These are phyloP conservation scores for Phytophthora constricta DNA, from an alignment of 352 stramenopile genomes.

Conservation along the genomic window DNA sequence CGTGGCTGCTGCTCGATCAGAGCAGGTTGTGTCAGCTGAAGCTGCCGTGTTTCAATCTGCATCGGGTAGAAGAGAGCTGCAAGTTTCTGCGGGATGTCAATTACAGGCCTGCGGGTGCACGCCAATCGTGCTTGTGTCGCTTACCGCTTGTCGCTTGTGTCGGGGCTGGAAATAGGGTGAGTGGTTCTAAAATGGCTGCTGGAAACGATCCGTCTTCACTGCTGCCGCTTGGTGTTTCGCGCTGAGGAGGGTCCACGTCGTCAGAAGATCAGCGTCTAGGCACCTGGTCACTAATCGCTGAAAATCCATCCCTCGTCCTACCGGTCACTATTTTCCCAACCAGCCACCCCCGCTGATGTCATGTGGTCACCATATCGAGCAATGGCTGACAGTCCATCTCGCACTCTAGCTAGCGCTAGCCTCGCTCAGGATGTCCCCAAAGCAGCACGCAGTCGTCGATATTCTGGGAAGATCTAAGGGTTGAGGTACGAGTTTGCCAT, in stretches of 20 bases:
- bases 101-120: conserved; percentile 8
- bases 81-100: too few species aligned
- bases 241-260: too few species aligned
- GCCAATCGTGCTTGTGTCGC: conserved; percentile 19
- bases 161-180: conserved; percentile 15
- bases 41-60: conserved; percentile 20
- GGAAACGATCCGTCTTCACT: neutral
- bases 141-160: conserved; percentile 17
- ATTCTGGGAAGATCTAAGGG: conserved; percentile 37
- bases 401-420: neutral
- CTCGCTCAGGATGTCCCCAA: neutral
- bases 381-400: neutral
- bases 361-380: neutral
- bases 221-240: too few species aligned
- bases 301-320: too few species aligned
- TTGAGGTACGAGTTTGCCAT: conserved; percentile 73
- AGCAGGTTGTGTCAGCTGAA: too few species aligned
- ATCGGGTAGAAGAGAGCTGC: too few species aligned
- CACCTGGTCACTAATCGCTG: too few species aligned
- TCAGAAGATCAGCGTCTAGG: too few species aligned
- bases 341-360: too few species aligned
- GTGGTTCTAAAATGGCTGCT: conserved; percentile 4
- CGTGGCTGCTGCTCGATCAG: too few species aligned
- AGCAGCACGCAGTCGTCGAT: neutral
- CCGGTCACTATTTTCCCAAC: too few species aligned